Conservation (phyloP, 148 eudicot species). For the Oxyria digyna region DNA sequence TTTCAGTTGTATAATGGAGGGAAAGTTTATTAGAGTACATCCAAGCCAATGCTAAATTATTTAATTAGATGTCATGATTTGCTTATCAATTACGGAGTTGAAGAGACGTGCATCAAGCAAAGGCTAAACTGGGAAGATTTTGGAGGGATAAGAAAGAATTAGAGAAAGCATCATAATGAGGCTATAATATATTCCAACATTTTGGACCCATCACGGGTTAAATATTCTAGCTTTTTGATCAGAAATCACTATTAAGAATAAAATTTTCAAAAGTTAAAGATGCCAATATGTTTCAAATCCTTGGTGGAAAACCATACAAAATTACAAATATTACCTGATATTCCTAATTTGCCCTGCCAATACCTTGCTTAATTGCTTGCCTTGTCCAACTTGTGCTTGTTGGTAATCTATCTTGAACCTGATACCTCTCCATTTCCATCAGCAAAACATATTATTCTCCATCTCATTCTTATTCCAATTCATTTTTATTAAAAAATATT, state of each 20-base stretch:
- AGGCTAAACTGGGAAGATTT: neutral
- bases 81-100: neutral
- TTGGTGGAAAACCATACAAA: slow-evolving; percentile 1
- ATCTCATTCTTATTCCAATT: neutral
- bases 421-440: neutral
- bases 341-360: neutral
- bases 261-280: neutral
- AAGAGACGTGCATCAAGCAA: neutral
- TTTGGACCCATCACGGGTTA: slow-evolving; percentile 7
- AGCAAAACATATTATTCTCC: neutral
- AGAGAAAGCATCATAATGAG: neutral
- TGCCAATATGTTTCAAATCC: neutral
- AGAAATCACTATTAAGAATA: neutral
- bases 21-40: neutral
- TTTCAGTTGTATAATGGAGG: neutral
- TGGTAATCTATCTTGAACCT: neutral
- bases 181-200: neutral
- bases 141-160: slow-evolving; percentile 5
- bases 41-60: neutral
- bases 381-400: neutral
- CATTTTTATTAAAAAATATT: neutral
- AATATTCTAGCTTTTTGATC: neutral
- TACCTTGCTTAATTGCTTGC: neutral
- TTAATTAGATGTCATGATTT: neutral
- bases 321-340: too few relatives aligned